Evolutionary conservation across 1,284 basidiomycete species (phyloP), one percentile per base, ranked within the genome.

Genomic region (Marasmius oreades): DNA sequence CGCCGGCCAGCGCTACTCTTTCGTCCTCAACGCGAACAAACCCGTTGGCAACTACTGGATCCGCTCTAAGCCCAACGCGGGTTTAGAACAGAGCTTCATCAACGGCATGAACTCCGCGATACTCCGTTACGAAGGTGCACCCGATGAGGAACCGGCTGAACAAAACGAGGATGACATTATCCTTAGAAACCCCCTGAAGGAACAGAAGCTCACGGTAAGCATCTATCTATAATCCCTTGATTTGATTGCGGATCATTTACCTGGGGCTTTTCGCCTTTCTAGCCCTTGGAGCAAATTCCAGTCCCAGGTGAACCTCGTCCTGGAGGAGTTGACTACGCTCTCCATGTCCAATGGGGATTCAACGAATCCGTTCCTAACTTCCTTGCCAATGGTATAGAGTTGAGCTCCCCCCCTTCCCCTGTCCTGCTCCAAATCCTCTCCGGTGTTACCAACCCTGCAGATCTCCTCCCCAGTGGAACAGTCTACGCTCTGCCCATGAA

Each of bases 81-180:
- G 46, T 16, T 48, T 46, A 10, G 28, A 31, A 4, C 51, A 57
- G 6, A 61, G 59, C 8, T 69, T 73, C 48, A 60, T 43, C 0
- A 63, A 61, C 8, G 70, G 70, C 10, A 59, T 69, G 34, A 76
- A 75, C 54, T 62, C 66, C 33, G 79, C 77, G 1, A 75, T 81
- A 43, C 54, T 81, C 24, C 72, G 73, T 20, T 81, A 81, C 56
- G 55, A 52, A 0, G 76, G 75, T 10, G 78, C 78, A 6, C 57
- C 66, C 0, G 54, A 59, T 4, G 42, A 52, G 23, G 76, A 76
- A 37, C 77, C 76, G 1, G 70, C 63, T 33, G 28, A 31, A 16
- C 31, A 31, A 10, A 5, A 5, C 5, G 28, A 31, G 28, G 28
- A 31, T 20, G 28, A 31, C 14, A 26, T 31, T 33, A 12, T 28